Base-by-base conservation (phyloP, 352 stramenopile genomes). In the Phytopythium helicoides region DNA sequence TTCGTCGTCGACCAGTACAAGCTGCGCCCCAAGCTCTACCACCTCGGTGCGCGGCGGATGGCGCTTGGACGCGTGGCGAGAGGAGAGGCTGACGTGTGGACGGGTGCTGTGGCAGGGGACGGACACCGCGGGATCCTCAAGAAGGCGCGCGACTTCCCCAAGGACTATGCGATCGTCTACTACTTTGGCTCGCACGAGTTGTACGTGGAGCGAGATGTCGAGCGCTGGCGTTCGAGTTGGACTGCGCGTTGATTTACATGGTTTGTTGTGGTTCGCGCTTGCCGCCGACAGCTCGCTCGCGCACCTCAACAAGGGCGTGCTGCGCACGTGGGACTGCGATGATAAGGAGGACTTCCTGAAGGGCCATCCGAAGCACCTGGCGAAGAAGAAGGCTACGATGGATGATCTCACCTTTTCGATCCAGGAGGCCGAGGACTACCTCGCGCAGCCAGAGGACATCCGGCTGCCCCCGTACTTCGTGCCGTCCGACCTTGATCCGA, bases 161-260 rank as follows among this genome's bases (percentile, higher is more conserved):
- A 75, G 14, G 66, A 92, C 59, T 94, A 73, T 54, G 74, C 69
- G 18, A 51, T 94, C 49, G 84, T 94, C 11, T 94, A 94, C 51
- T 94, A 86, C 66, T 94, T 94, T 51, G 81, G 81, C 47, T 89
- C 76, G 21, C 70, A 89, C 34, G 60, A 89, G 49, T 94, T 94
- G 83, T 94, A 87, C 63, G 77, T 69, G 6, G 18, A 26, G 40
- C 18, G 18, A 11, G 16, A 15, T 12, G n/a, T n/a, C n/a, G n/a
- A n/a, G n/a, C n/a, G n/a, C n/a, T n/a, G n/a, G n/a, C n/a, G n/a
- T n/a, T n/a, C n/a, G n/a, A n/a, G n/a, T n/a, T n/a, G n/a, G n/a
- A n/a, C n/a, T n/a, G n/a, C n/a, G n/a, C n/a, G n/a, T n/a, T n/a
- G n/a, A n/a, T n/a, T n/a, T n/a, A n/a, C n/a, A n/a, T n/a, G n/a